Evolutionary conservation across 2,329 filamentous ascomycete species (phyloP).

Genomic region (Botryotinia globosa): DNA sequence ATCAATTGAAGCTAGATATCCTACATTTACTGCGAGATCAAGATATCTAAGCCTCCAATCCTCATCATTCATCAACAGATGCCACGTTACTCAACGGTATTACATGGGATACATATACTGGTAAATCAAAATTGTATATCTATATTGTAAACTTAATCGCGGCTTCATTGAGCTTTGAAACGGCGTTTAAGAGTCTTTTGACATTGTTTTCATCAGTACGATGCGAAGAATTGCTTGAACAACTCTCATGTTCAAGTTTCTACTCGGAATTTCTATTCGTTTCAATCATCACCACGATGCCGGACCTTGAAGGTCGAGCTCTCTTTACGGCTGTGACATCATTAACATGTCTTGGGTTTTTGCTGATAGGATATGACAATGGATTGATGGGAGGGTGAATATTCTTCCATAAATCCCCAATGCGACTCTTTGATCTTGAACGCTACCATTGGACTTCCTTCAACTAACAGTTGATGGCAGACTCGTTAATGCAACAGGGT

Average conservation of each 20-base stretch:
- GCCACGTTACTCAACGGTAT: no score
- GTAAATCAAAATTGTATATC: no score
- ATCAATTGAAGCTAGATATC: background rate
- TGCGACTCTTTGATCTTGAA: background rate
- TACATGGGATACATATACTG: background rate
- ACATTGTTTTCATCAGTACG: background rate
- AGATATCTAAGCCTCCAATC: background rate
- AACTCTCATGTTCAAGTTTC: background rate
- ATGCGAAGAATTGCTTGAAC: background rate
- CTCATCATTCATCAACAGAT: background rate
- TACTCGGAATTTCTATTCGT: background rate
- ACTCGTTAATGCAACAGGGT: slow-evolving; percentile 42
- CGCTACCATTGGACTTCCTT: background rate
- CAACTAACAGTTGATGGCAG: slow-evolving; percentile 1
- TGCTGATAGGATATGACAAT: slow-evolving; percentile 50
- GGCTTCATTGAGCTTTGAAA: no score
- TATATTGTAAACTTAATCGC: background rate
- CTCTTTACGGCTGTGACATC: slow-evolving; percentile 45
- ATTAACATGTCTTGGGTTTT: slow-evolving; percentile 47
- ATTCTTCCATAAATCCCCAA: background rate
- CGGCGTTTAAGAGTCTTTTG: no score
- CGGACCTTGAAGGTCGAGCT: slow-evolving; percentile 24
- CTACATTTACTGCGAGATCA: background rate
- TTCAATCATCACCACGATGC: background rate
- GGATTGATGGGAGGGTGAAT: slow-evolving; percentile 44